Conservation (phyloP, 1,284 basidiomycete genomes). For the Pyrrhoderma lamaoense region DNA sequence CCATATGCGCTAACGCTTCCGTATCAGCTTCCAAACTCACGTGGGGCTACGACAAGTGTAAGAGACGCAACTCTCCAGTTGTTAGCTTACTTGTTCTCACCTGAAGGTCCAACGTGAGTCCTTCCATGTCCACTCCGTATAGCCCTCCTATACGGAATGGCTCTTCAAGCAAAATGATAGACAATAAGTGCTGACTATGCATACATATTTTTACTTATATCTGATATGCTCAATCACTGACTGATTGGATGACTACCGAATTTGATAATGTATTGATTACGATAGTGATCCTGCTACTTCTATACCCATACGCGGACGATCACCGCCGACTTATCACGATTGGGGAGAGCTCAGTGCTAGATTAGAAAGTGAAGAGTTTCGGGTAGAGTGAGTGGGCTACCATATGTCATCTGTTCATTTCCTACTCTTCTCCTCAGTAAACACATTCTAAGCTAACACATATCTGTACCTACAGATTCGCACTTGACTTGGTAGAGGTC, state of each 20-base stretch:
- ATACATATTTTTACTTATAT: no score
- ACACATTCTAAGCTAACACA: no score
- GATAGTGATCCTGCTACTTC: constrained; percentile 23
- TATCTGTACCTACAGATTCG: constrained; percentile 72
- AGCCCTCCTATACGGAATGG: no score
- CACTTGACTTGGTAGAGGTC: constrained; percentile 82
- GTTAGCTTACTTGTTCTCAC: constrained; percentile 63
- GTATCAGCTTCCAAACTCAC: constrained; percentile 33
- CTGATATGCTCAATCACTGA: no score
- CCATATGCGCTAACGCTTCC: constrained; percentile 18
- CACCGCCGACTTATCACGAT: constrained; percentile 35
- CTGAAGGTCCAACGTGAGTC: constrained; percentile 49
- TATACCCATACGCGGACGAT: constrained; percentile 11
- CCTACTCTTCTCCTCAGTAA: constrained; percentile 7
- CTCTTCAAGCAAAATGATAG: no score
- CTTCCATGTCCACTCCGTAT: no score
- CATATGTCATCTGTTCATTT: constrained; percentile 18
- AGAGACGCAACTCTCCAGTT: constrained; percentile 56
- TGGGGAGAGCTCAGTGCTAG: constrained; percentile 68
- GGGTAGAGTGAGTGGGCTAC: constrained; percentile 53
- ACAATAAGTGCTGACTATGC: no score
- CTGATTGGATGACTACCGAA: no score
- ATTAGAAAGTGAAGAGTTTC: constrained; percentile 62
- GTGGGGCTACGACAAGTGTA: constrained; percentile 31
- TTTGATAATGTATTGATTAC: background rate